phyloP scores from a whole-genome alignment of 768 basidiomycete genomes.

The Boletus speciosus region DNA sequence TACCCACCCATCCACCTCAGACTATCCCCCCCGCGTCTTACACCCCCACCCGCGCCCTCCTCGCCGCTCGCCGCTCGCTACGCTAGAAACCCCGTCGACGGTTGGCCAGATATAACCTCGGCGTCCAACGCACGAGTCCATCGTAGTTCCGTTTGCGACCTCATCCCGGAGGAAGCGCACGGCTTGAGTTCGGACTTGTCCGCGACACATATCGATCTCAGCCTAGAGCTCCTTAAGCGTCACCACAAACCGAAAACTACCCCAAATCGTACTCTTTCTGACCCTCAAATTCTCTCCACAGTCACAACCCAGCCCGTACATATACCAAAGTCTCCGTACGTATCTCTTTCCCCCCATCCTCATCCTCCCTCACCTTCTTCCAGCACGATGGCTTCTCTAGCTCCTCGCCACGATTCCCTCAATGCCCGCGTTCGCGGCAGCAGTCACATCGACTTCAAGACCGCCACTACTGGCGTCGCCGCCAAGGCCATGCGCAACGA shows the following conservation, averaged over 20 bases:
- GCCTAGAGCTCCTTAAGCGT: constrained; percentile 50
- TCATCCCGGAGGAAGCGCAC: constrained; percentile 30
- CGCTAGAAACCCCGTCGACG: constrained; percentile 1
- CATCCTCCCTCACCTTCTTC: constrained; percentile 11
- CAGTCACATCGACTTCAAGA: constrained; percentile 92
- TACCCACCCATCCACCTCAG: constrained; percentile 15
- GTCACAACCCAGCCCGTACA: constrained; percentile 59
- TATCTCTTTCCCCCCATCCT: constrained; percentile 1
- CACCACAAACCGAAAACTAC: constrained; percentile 55
- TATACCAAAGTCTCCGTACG: constrained; percentile 46
- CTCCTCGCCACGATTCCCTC: constrained; percentile 66
- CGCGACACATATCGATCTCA: constrained; percentile 34
- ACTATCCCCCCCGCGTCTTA: background rate
- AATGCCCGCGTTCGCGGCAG: constrained; percentile 71
- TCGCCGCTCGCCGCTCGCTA: constrained; percentile 24
- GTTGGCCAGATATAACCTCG: background rate
- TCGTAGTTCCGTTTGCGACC: constrained; percentile 28
- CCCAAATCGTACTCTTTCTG: constrained; percentile 44
- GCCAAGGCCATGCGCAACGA: constrained; percentile 99
- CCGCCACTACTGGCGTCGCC: constrained; percentile 91
- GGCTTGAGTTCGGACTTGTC: constrained; percentile 32
- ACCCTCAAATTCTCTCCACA: constrained; percentile 57
- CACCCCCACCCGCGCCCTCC: constrained; percentile 11
- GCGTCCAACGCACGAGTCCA: constrained; percentile 7
- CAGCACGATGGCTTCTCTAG: constrained; percentile 52